A percentile compares a stretch with the other conserved stretches of the same genome.
Conservation (phyloP, 2,329 filamentous ascomycete genomes). For the Aspergillus glaucus region DNA sequence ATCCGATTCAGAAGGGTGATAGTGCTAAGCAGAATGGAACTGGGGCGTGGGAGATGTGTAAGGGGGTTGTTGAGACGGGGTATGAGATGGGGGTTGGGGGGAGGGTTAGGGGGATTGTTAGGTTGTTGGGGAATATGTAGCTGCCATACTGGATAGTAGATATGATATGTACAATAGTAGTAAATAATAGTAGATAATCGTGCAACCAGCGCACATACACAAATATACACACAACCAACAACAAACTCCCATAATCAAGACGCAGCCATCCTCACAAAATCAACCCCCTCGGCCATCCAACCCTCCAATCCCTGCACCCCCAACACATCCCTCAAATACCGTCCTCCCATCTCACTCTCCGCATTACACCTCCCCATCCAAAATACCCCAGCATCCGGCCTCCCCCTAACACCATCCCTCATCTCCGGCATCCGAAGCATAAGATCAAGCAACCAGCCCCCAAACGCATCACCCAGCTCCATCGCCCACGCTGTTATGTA, state of each 20-base stretch:
- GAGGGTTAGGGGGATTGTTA: conserved; percentile 30
- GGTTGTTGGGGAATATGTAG: conserved; percentile 34
- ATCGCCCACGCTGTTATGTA: conserved; percentile 34
- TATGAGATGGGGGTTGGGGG: conserved; percentile 40
- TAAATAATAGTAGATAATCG: neutral
- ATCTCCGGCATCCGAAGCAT: conserved; percentile 25
- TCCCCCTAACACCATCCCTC: conserved; percentile 9
- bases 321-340: conserved; percentile 23
- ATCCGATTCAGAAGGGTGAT: conserved; percentile 65
- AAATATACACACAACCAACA: neutral
- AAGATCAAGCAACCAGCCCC: conserved; percentile 30
- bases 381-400: conserved; percentile 21
- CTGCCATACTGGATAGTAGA: neutral
- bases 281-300: conserved; percentile 21
- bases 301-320: conserved; percentile 11
- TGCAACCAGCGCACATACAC: neutral
- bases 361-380: conserved; percentile 17
- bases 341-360: conserved; percentile 11
- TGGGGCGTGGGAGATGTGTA: conserved; percentile 54
- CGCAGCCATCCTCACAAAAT: conserved; percentile 6
- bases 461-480: conserved; percentile 21
- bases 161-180: conserved; percentile 2
- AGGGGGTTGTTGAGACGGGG: conserved; percentile 41
- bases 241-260: neutral
- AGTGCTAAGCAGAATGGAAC: conserved; percentile 48